Percentiles rank a stretch among this genome's conserved stretches.
These are phyloP conservation scores for Solanum peruvianum DNA, from an alignment of 257 asterid species.

Conservation along the genomic window DNA sequence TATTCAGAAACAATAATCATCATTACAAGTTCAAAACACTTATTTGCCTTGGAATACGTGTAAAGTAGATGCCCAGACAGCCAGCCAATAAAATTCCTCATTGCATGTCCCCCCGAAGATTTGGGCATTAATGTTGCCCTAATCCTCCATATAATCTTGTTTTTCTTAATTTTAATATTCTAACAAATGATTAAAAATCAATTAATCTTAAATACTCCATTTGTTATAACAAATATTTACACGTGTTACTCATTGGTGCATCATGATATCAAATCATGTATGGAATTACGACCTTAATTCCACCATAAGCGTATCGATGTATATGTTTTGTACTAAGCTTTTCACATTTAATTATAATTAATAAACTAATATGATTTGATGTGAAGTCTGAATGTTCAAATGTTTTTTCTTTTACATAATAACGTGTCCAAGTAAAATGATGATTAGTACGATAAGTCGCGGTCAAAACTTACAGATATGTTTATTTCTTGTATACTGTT, in stretches of 20 bases:
- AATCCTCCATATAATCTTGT: not conserved
- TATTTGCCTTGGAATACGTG: conserved; percentile 34
- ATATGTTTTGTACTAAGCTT: not conserved
- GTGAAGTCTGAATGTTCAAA: not conserved
- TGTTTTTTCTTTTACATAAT: not conserved
- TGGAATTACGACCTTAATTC: not conserved
- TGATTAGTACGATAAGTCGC: not conserved
- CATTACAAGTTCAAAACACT: conserved; percentile 16
- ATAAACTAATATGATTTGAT: not conserved
- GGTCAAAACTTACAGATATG: not conserved
- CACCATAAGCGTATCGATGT: not conserved
- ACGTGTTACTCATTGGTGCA: not conserved
- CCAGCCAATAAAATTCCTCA: not conserved
- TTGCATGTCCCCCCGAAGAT: conserved; percentile 14
- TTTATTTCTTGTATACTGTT: not conserved
- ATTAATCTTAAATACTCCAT: not conserved
- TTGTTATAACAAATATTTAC: not conserved
- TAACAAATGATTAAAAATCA: not conserved
- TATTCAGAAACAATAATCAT: conserved; percentile 40
- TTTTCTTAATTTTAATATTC: not conserved
- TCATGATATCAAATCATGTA: not conserved
- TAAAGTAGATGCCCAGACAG: conserved; percentile 11
- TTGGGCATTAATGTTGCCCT: conserved; percentile 17
- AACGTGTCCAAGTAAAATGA: not conserved
- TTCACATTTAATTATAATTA: not conserved